Conservation (phyloP, 805 yeast genomes). For the Danielia reshetovae region DNA sequence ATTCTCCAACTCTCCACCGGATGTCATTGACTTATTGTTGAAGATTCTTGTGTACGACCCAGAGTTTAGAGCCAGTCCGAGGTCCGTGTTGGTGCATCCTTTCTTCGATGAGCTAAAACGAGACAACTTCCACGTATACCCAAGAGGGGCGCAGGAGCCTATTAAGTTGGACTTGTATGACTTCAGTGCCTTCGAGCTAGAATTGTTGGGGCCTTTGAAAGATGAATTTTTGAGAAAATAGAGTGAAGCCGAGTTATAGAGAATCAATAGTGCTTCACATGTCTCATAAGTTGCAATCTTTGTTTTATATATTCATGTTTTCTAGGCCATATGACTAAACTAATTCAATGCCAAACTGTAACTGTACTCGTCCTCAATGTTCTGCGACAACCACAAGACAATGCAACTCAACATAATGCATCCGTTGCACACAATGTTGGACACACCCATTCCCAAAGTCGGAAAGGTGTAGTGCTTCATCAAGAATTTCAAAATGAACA, state of each 20-base stretch:
- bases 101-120: conserved; percentile 84
- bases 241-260: background rate
- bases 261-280: too few relatives aligned
- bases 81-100: conserved; percentile 79
- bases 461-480: conserved; percentile 79
- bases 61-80: conserved; percentile 71
- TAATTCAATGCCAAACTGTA: conserved; percentile 74
- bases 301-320: background rate
- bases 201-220: conserved; percentile 40
- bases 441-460: conserved; percentile 89
- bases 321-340: background rate
- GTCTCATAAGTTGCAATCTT: too few relatives aligned
- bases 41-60: conserved; percentile 89
- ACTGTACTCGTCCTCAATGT: conserved; percentile 92
- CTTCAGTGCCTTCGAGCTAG: conserved; percentile 66
- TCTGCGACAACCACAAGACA: conserved; percentile 89
- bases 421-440: conserved; percentile 77
- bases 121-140: conserved; percentile 46
- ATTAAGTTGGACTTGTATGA: conserved; percentile 53
- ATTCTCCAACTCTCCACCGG: conserved; percentile 69
- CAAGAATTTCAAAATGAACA: conserved; percentile 78
- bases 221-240: conserved; percentile 24
- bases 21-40: conserved; percentile 81
- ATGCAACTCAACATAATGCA: conserved; percentile 86
- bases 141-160: conserved; percentile 46